Conservation (phyloP, 208 protist genomes). For the Trypanosomatidae sp. region DNA sequence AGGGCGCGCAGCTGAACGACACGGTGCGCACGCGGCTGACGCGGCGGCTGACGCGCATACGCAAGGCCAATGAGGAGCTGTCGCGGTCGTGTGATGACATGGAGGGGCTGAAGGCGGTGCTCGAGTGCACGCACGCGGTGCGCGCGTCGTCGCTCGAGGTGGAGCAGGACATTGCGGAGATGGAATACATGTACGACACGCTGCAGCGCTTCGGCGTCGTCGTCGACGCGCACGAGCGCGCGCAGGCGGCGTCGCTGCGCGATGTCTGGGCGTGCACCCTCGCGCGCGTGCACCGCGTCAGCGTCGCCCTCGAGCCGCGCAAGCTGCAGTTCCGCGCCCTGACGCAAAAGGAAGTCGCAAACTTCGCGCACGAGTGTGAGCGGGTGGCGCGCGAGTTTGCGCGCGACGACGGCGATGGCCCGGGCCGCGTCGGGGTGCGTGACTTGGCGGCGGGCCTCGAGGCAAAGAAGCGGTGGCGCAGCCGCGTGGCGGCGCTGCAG, state of each 20-base stretch:
- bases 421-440: conserved; percentile 55
- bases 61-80: conserved; percentile 83
- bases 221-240: conserved; percentile 66
- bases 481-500: conserved; percentile 56
- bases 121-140: conserved; percentile 91
- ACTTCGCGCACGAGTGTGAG: conserved; percentile 52
- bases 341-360: conserved; percentile 81
- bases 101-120: conserved; percentile 93
- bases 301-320: conserved; percentile 77
- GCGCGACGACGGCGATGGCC: conserved; percentile 51
- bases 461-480: conserved; percentile 80
- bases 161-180: conserved; percentile 89
- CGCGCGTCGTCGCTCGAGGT: conserved; percentile 79
- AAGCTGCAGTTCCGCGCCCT: conserved; percentile 92
- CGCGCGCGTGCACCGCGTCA: conserved; percentile 44
- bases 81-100: conserved; percentile 82
- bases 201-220: conserved; percentile 87
- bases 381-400: conserved; percentile 27
- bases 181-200: conserved; percentile 92
- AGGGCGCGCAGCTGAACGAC: conserved; percentile 90
- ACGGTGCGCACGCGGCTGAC: conserved; percentile 65
- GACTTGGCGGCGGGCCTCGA: conserved; percentile 88
- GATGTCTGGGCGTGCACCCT: conserved; percentile 83
- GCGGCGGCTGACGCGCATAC: conserved; percentile 61
- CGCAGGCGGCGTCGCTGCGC: conserved; percentile 62